phyloP scores from a whole-genome alignment of 345 rosid species.

The Pseudoturritis turrita region DNA sequence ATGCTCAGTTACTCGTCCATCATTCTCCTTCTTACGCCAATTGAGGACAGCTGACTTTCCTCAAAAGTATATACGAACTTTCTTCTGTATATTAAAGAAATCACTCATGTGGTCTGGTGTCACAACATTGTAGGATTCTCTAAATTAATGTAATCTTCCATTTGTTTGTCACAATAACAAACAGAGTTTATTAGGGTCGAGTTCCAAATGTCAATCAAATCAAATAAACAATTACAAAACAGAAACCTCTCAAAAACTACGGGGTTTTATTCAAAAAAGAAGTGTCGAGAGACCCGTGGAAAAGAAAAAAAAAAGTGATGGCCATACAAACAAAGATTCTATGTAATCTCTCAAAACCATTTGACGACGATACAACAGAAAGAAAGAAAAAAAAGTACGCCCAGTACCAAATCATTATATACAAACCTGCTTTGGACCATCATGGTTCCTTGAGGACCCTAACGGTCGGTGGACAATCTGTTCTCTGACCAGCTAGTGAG shows the following conservation, averaged over 20 bases:
- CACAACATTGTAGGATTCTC: not conserved
- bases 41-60: slow-evolving; percentile 25
- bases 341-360: slow-evolving; percentile 23
- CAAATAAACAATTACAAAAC: not conserved
- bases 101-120: not conserved
- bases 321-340: slow-evolving; percentile 23
- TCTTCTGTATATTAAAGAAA: not conserved
- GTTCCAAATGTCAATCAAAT: not conserved
- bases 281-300: slow-evolving; percentile 8
- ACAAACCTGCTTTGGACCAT: slow-evolving; percentile 23
- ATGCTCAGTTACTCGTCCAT: slow-evolving; percentile 89
- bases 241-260: not conserved
- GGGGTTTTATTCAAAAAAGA: not conserved
- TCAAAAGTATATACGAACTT: not conserved
- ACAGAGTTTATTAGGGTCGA: not conserved
- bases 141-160: not conserved
- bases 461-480: slow-evolving; percentile 75
- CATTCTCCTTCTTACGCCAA: slow-evolving; percentile 52
- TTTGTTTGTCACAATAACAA: not conserved
- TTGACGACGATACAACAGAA: slow-evolving; percentile 18
- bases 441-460: slow-evolving; percentile 25
- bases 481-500: slow-evolving; percentile 88
- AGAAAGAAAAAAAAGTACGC: not conserved
- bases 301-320: not conserved
- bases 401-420: slow-evolving; percentile 22